phyloP scores from a whole-genome alignment of 2,329 filamentous ascomycete genomes.

The Colletotrichum gigasporum region DNA sequence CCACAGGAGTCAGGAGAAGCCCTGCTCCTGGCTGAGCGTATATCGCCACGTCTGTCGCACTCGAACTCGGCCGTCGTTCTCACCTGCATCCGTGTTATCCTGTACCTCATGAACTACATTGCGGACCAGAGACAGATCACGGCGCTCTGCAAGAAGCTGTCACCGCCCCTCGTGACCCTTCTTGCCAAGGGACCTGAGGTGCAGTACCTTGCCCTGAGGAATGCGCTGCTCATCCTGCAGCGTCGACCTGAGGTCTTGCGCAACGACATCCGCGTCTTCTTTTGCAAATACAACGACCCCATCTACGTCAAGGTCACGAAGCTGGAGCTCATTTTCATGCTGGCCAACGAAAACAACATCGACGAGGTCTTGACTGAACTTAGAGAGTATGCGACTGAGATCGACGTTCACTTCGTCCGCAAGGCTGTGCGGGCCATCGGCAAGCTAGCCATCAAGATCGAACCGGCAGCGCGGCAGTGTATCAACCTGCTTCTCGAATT shows the following conservation, averaged over 20 bases:
- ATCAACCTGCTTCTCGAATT: slow-evolving; percentile 93
- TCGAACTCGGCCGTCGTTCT: slow-evolving; percentile 96
- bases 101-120: slow-evolving; percentile 99
- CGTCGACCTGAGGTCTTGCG: slow-evolving; percentile 90
- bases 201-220: slow-evolving; percentile 95
- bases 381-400: slow-evolving; percentile 96
- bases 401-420: slow-evolving; percentile 97
- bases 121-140: slow-evolving; percentile 89
- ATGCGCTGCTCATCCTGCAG: slow-evolving; percentile 93
- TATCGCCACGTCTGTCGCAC: slow-evolving; percentile 94
- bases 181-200: slow-evolving; percentile 97
- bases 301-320: slow-evolving; percentile 99
- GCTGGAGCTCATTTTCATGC: slow-evolving; percentile 98
- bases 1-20: slow-evolving; percentile 92
- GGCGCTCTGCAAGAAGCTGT: slow-evolving; percentile 88
- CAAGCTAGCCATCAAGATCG: slow-evolving; percentile 98
- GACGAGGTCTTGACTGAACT: slow-evolving; percentile 93
- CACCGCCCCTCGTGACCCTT: slow-evolving; percentile 92
- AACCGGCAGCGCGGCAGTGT: slow-evolving; percentile 88
- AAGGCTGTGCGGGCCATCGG: slow-evolving; percentile 98
- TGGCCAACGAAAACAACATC: slow-evolving; percentile 95
- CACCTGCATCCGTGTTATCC: slow-evolving; percentile 93
- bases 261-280: slow-evolving; percentile 98
- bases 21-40: slow-evolving; percentile 88
- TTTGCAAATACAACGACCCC: slow-evolving; percentile 99